Evolutionary conservation across 139 green algal species (phyloP), one percentile per base, ranked within the genome.

Genomic region (Marvania coccoides): DNA sequence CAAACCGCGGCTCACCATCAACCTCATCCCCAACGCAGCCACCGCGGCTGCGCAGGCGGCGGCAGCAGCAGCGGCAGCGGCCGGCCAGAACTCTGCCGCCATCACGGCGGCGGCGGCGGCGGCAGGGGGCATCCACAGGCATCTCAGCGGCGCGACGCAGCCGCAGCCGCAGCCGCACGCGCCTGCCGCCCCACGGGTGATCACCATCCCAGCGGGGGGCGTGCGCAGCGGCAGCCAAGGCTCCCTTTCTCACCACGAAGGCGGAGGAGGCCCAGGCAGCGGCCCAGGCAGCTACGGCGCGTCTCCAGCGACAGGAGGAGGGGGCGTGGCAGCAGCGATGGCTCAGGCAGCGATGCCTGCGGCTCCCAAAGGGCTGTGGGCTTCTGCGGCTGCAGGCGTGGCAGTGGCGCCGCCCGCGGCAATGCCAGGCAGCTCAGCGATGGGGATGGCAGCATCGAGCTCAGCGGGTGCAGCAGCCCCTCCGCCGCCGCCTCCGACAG

Each of bases 1-100:
- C 58, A 73, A 71, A 42, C 72, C 65, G 35, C 65, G 65, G 40
- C 47, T 79, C 30, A 69, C 65, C 5, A 69, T 70, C 42, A 30
- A 70, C 40, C 56, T 58, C 6, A 42, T 61, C n/a, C 60, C 62
- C 28, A 63, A 72, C 53, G 35, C 35, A 13, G 54, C 46, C 31
- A 35, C 55, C 26, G 38, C 60, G 36, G 24, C 42, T 23, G 57
- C 60, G 33, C 29, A 57, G 37, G 47, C 51, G 26, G 69, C 61
- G 6, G 36, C 51, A 39, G 51, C 61, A 26, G 53, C 55, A 24
- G 65, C 51, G 24, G 19, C 31, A 24, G 65, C 48, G 13, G 53
- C 40, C 15, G 62, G 42, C 23, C 40, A 70, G 10, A 29, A 19
- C 31, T 24, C 30, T 28, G 45, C 40, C 8, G 33, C 46, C n/a